Evolutionary conservation across 116 monocot genomes (phyloP).

Genomic region (Zostera marina): DNA sequence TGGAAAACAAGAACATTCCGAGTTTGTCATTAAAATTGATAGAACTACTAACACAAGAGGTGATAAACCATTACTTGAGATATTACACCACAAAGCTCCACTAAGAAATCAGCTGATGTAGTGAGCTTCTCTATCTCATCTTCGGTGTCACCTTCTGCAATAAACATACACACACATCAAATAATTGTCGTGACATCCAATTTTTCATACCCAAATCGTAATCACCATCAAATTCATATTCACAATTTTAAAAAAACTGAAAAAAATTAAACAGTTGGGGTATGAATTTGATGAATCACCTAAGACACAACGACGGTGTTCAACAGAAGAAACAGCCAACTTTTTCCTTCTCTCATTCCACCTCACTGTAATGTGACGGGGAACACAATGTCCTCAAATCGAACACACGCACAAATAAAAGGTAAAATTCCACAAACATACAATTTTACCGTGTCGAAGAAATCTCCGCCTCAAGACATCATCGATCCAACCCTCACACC

Average conservation of each 20-base stretch:
- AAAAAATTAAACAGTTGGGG: neutral
- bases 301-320: conserved; percentile 13
- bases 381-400: neutral
- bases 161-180: neutral
- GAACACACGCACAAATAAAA: neutral
- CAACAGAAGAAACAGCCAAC: conserved; percentile 19
- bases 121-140: conserved; percentile 53
- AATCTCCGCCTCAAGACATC: conserved; percentile 85
- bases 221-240: neutral
- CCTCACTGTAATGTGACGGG: conserved; percentile 32
- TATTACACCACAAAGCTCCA: conserved; percentile 43
- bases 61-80: conserved; percentile 9
- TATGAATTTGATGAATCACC: conserved; percentile 12
- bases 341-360: conserved; percentile 57
- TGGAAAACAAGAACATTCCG: neutral
- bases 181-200: neutral
- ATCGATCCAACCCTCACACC: conserved; percentile 41
- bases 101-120: conserved; percentile 71
- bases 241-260: neutral
- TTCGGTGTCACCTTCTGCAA: conserved; percentile 36
- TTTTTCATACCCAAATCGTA: neutral
- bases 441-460: conserved; percentile 42
- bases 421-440: neutral
- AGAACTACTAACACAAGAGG: no score
- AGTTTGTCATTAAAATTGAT: no score